These are phyloP conservation scores for Naegleria gruberi DNA, from an alignment of 208 protist genomes.

Conservation along the genomic window DNA sequence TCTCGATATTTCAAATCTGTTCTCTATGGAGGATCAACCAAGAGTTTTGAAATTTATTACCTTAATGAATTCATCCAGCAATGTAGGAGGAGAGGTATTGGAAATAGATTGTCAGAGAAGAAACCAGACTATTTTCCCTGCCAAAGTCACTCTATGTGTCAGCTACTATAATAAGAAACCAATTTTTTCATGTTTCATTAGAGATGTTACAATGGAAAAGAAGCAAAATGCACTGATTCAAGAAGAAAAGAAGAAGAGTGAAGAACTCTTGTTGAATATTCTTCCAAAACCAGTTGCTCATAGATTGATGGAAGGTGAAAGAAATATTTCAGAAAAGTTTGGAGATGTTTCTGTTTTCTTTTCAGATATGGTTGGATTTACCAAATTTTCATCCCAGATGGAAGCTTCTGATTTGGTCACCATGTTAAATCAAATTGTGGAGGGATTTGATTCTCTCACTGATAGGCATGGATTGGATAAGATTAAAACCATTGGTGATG, in stretches of 20 bases:
- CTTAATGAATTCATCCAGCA: neutral
- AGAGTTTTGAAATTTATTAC: neutral
- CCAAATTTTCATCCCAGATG: neutral
- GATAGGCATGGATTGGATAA: neutral
- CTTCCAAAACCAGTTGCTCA: constrained; percentile 17
- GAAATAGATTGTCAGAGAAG: neutral
- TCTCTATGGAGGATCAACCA: neutral
- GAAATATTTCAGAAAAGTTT: constrained; percentile 18
- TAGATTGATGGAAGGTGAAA: constrained; percentile 13
- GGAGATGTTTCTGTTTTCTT: constrained; percentile 11
- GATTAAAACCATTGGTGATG: neutral
- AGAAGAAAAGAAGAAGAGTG: constrained; percentile 18
- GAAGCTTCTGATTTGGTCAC: neutral
- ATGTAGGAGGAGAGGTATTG: neutral
- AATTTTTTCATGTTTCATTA: neutral
- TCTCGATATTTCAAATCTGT: neutral
- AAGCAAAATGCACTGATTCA: neutral
- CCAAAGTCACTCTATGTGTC: neutral
- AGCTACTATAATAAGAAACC: neutral
- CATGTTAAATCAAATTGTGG: constrained; percentile 17
- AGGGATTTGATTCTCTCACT: neutral
- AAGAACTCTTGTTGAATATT: constrained; percentile 28
- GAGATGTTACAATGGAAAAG: neutral
- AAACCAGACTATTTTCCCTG: neutral
- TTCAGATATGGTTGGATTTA: constrained; percentile 27